A percentile compares a stretch with the other conserved stretches of the same genome.
phyloP scores from a whole-genome alignment of 129 eudicot genomes.

The Scalesia atractyloides region DNA sequence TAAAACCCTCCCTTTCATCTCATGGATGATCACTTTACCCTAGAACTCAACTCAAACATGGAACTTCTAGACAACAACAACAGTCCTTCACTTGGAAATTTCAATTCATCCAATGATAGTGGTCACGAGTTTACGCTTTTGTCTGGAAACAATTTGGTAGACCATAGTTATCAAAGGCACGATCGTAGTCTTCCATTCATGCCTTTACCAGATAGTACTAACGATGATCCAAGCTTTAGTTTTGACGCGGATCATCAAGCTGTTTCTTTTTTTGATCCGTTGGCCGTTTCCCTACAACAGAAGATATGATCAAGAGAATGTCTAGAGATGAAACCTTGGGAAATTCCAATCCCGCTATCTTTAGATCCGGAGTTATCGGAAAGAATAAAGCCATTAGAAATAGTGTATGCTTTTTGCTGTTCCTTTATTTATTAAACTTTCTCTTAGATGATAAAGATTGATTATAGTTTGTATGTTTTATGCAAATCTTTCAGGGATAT shows the following conservation, averaged over 20 bases:
- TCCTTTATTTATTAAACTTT: not conserved
- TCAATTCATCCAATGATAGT: slow-evolving; percentile 31
- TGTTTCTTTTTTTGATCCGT: slow-evolving; percentile 29
- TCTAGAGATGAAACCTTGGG: slow-evolving; percentile 24
- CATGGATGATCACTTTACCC: slow-evolving; percentile 44
- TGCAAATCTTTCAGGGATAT: slow-evolving; percentile 37
- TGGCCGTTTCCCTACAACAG: slow-evolving; percentile 34
- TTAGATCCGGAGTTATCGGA: slow-evolving; percentile 33
- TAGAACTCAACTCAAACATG: slow-evolving; percentile 42
- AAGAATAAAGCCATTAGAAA: slow-evolving; percentile 37
- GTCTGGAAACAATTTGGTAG: slow-evolving; percentile 33
- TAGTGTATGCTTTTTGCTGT: slow-evolving; percentile 18
- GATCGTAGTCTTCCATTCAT: slow-evolving; percentile 36
- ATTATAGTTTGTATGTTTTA: not conserved
- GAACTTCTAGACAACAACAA: slow-evolving; percentile 46
- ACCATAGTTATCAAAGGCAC: slow-evolving; percentile 28
- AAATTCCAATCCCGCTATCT: slow-evolving; percentile 34
- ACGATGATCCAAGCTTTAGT: slow-evolving; percentile 27
- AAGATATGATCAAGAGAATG: slow-evolving; percentile 16
- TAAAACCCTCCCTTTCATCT: slow-evolving; percentile 24
- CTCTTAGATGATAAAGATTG: not conserved
- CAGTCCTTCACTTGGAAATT: slow-evolving; percentile 39
- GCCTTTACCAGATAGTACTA: slow-evolving; percentile 17
- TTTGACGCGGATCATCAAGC: slow-evolving; percentile 34
- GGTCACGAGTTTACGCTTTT: slow-evolving; percentile 42